Evolutionary conservation across 345 rosid species (phyloP), one percentile per base, ranked within the genome.

Genomic region (Trapa bicornis): DNA sequence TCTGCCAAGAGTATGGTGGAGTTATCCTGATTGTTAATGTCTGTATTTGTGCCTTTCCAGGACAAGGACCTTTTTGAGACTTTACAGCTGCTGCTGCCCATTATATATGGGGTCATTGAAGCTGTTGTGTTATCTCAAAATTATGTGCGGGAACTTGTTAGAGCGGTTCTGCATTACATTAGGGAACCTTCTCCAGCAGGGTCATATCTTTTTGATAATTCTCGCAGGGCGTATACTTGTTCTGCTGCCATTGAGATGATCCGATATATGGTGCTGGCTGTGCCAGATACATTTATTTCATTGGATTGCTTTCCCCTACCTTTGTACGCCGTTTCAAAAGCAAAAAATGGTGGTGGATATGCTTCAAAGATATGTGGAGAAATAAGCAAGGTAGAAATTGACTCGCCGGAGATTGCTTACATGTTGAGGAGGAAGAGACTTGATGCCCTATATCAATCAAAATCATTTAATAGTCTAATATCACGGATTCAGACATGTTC

Each of bases 231-330:
- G 41, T 95, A 91, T 77, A 87, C 96, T 60, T 82, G 81, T 54
- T 85, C 96, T 78, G 98, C 99, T 32, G 70, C 91, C 57, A 80
- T 80, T 74, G 99, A 95, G 83, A 86, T 95, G 97, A 84, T 95
- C 71, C 90, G 86, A 53, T 95, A 91, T 75, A 79, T 95, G 84
- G 82, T 91, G 68, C 79, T 86, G 67, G 91, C 92, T 77, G 92
- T 88, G 47, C 98, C 99, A 1, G 96, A 95, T 79, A 84, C 99
- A 56, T 95, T 95, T 82, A 96, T 95, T 78, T 89, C 91, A 66
- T 67, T 88, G 75, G 98, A 95, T 79, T 95, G 94, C 82, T 89
- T 95, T 71, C 98, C 99, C 37, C 83, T 95, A 64, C 99, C 98
- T 35, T 69, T 87, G 16, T 83, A 84, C 70, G 89, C 89, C 47